Conservation (phyloP, 306 rosid species). For the Trifolium pratense region DNA sequence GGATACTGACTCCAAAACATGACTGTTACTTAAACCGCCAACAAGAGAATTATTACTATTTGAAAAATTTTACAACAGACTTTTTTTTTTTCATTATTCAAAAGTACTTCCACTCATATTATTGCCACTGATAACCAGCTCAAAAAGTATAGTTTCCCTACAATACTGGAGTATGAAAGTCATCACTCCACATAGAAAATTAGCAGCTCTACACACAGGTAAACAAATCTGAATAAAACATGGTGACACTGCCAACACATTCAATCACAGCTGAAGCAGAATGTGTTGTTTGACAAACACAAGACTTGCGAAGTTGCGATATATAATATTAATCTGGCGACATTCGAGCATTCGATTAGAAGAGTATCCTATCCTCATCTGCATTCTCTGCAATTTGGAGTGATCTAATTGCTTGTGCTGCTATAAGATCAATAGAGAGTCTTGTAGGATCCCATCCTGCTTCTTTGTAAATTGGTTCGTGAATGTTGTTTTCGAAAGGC, state of each 20-base stretch:
- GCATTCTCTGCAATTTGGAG: constrained; percentile 78
- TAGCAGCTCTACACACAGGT: constrained; percentile 40
- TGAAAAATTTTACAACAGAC: too few relatives aligned
- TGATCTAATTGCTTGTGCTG: constrained; percentile 93
- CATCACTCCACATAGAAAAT: constrained; percentile 43
- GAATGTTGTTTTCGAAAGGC: constrained; percentile 46
- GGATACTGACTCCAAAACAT: too few relatives aligned
- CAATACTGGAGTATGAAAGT: constrained; percentile 34
- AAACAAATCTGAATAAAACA: constrained; percentile 10
- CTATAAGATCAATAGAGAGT: constrained; percentile 77
- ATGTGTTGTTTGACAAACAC: constrained; percentile 41
- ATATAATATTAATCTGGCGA: constrained; percentile 36
- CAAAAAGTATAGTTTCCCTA: constrained; percentile 29
- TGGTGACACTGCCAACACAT: constrained; percentile 35
- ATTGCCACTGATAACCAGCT: too few relatives aligned
- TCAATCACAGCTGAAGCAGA: constrained; percentile 45
- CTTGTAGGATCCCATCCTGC: constrained; percentile 55
- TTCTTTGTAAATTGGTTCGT: constrained; percentile 48
- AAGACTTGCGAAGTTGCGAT: constrained; percentile 5
- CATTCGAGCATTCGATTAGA: constrained; percentile 62
- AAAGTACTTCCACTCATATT: too few relatives aligned
- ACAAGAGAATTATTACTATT: too few relatives aligned
- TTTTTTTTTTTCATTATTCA: too few relatives aligned
- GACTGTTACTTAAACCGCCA: too few relatives aligned
- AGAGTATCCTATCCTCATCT: constrained; percentile 63